Conservation (phyloP, 495 filamentous ascomycete species). For the Astrocystis sublimbata region DNA sequence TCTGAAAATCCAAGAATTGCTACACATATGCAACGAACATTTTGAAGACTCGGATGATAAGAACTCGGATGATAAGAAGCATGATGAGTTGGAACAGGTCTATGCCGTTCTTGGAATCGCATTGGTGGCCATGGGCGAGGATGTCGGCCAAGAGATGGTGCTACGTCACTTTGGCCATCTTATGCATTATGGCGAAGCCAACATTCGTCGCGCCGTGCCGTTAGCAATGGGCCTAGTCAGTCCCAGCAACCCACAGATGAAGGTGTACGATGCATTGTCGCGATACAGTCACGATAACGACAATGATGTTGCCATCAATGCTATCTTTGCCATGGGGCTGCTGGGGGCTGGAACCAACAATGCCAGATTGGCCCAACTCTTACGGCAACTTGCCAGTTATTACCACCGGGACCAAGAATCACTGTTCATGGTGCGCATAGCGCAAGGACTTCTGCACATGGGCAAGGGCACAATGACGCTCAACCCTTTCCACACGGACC, state of each 20-base stretch:
- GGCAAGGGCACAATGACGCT: conserved; percentile 96
- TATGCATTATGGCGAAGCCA: conserved; percentile 98
- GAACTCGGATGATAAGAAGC: conserved; percentile 86
- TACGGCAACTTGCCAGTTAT: conserved; percentile 94
- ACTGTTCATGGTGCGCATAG: conserved; percentile 98
- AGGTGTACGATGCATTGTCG: conserved; percentile 98
- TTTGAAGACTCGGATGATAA: conserved; percentile 89
- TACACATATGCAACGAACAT: conserved; percentile 96
- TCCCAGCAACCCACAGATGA: conserved; percentile 99
- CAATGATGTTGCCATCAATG: conserved; percentile 96
- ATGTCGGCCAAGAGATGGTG: conserved; percentile 98
- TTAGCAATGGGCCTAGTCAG: conserved; percentile 97
- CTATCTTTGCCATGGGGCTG: conserved; percentile 98
- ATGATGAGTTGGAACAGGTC: conserved; percentile 88
- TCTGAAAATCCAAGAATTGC: conserved; percentile 90
- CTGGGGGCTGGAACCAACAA: conserved; percentile 98
- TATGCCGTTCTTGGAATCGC: conserved; percentile 95
- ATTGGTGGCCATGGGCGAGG: conserved; percentile 96
- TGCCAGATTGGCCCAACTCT: conserved; percentile 88
- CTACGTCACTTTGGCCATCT: conserved; percentile 95
- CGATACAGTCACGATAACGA: conserved; percentile 98
- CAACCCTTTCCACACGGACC: conserved; percentile 97
- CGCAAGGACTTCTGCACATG: conserved; percentile 97
- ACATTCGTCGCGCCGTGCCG: conserved; percentile 94
- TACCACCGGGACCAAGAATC: conserved; percentile 95